phyloP scores from a whole-genome alignment of 495 filamentous ascomycete genomes.

The Xylaria palmicola region DNA sequence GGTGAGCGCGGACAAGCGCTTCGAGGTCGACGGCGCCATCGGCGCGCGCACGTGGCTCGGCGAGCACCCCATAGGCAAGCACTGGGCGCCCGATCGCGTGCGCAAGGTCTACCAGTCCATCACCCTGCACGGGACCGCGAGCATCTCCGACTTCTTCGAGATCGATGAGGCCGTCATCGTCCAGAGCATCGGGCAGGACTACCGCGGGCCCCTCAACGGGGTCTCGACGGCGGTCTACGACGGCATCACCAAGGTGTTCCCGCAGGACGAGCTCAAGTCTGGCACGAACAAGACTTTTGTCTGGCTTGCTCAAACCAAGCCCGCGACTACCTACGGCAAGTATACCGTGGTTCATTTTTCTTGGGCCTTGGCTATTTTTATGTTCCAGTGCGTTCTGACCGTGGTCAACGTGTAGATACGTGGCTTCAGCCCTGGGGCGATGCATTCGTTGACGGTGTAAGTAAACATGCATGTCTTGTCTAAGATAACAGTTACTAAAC shows the following conservation, averaged over 20 bases:
- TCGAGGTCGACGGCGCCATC: constrained; percentile 68
- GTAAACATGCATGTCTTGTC: background rate
- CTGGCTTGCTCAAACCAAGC: constrained; percentile 20
- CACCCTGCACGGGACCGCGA: constrained; percentile 19
- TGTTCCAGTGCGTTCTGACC: constrained; percentile 6
- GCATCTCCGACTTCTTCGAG: constrained; percentile 22
- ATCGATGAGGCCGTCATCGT: constrained; percentile 22
- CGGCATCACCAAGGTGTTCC: constrained; percentile 16
- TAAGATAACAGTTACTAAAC: background rate
- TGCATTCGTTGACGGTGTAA: constrained; percentile 18
- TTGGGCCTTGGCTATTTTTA: background rate
- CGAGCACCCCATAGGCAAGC: constrained; percentile 8
- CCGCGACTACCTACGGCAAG: constrained; percentile 22
- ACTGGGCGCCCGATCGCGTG: constrained; percentile 18
- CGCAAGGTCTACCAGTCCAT: constrained; percentile 28
- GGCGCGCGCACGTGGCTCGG: constrained; percentile 75
- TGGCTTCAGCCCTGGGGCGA: constrained; percentile 28
- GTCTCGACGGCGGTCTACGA: constrained; percentile 14
- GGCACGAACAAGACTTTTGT: constrained; percentile 12
- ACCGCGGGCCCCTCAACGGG: constrained; percentile 12
- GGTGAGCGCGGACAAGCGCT: constrained; percentile 33
- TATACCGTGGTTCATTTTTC: background rate
- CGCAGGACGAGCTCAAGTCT: constrained; percentile 9
- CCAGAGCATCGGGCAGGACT: constrained; percentile 19
- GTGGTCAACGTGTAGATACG: constrained; percentile 19